Base-by-base conservation (phyloP, 2,329 filamentous ascomycete genomes). In the Lasiodiplodia sp. region DNA sequence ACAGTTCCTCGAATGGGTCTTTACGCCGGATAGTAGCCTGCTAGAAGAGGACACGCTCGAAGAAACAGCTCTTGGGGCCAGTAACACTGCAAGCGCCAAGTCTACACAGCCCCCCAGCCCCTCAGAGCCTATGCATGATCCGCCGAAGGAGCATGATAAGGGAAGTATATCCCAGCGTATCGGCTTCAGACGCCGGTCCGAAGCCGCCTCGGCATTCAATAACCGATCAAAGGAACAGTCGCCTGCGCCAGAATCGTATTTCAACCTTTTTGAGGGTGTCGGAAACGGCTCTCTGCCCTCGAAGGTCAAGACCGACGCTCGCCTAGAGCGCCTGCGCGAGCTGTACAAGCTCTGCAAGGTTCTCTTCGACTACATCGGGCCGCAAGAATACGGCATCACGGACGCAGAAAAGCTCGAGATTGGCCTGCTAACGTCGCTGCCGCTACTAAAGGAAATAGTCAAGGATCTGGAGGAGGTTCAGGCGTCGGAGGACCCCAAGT, bases 321-420 rank as follows among this genome's bases (percentile, higher is more conserved):
- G 94, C 6, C 90, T 98, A 14, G 91, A 94, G 72, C 96, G 96
- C 70, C 86, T 99, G 53, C 90, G 96, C 71, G 94, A 99, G 79
- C 85, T 99, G 67, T 99, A 98, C 81, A 93, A 93, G 73, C 86
- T 97, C 57, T 93, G 93, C 68, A 99, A 99, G 81, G 91, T 98
- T 14, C 83, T 99, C 16, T 99, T 99, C 76, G 96, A 99, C 80
- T 99, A 97, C 78, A 97, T 99, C 75, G 97, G 96, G 67, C 96
- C 96, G 0, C 96, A 99, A 76, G 96, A 99, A 80, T 99, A 99
- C 76, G 96, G 96, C 66, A 99, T 99, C 72, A 93, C 92, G 4
- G 92, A 97, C 76, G 91, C 89, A 69, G 96, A 99, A 81, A 99
- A 99, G 84, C 87, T 99, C n/a, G 96, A 99, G 78, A 99, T 99